These are phyloP conservation scores for Ceratobasidium sp. DNA, from an alignment of 1,284 basidiomycete genomes.

Conservation along the genomic window DNA sequence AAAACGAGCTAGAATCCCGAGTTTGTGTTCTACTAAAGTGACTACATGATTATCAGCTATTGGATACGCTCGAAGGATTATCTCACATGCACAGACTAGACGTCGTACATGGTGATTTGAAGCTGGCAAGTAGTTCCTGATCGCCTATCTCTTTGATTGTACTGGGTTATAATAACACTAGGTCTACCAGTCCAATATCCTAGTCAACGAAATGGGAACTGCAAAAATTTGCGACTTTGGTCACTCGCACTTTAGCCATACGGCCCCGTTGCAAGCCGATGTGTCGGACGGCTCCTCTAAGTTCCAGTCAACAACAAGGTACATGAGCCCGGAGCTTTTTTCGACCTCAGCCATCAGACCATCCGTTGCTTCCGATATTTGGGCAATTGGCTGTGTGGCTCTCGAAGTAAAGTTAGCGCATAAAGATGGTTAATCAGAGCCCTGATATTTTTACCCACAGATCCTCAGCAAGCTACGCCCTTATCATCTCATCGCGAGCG, in stretches of 20 bases:
- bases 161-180: not conserved
- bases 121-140: not conserved
- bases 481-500: constrained; percentile 21
- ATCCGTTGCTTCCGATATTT: constrained; percentile 12
- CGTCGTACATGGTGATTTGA: constrained; percentile 15
- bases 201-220: not conserved
- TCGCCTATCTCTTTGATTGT: not conserved
- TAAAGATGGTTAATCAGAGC: not conserved
- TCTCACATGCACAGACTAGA: constrained; percentile 10
- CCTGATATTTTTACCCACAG: not conserved
- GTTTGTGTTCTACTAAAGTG: not conserved
- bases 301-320: constrained; percentile 23
- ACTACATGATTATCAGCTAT: not conserved
- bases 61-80: constrained; percentile 12
- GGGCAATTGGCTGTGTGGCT: constrained; percentile 26
- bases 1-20: not conserved
- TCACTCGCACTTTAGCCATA: not conserved
- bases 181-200: constrained; percentile 11
- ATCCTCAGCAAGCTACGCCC: constrained; percentile 23
- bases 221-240: constrained; percentile 28
- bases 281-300: constrained; percentile 2
- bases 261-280: not conserved
- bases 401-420: constrained; percentile 4
- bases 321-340: constrained; percentile 26
- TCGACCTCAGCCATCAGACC: not conserved